Percentiles rank a stretch among this genome's conserved stretches.
Conservation (phyloP, 2,329 filamentous ascomycete species). For the Colletotrichum shisoi region DNA sequence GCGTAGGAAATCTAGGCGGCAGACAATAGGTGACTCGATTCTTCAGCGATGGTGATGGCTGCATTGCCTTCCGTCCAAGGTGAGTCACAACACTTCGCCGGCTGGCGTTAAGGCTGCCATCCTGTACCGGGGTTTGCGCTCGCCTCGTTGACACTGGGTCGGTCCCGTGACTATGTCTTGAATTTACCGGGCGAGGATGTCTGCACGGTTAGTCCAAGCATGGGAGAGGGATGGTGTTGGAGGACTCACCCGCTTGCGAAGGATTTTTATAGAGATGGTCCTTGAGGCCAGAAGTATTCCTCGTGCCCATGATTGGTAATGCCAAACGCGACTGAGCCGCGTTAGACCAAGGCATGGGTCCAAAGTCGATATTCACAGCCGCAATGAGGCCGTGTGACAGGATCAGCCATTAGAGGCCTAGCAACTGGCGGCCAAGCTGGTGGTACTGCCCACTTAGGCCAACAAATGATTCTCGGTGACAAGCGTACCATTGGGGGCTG, state of each 20-base stretch:
- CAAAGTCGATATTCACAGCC: slow-evolving; percentile 33
- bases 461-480: background rate
- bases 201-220: background rate
- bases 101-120: slow-evolving; percentile 26
- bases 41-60: background rate
- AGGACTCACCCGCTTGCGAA: slow-evolving; percentile 17
- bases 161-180: background rate
- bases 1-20: slow-evolving; percentile 24
- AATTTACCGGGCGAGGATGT: too few species aligned
- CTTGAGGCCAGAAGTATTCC: background rate
- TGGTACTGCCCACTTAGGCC: background rate
- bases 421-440: background rate
- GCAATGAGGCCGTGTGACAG: slow-evolving; percentile 17
- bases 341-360: background rate
- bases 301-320: slow-evolving; percentile 4
- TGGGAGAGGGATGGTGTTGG: background rate
- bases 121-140: background rate
- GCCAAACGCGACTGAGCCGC: slow-evolving; percentile 2
- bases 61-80: background rate
- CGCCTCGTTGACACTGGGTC: background rate
- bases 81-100: slow-evolving; percentile 28
- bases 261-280: background rate
- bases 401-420: background rate
- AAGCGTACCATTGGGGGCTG: background rate
- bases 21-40: slow-evolving; percentile 15